Percentiles rank a stretch among this genome's conserved stretches.
These are phyloP conservation scores for Lablab purpureus DNA, from an alignment of 306 rosid species.

Conservation along the genomic window DNA sequence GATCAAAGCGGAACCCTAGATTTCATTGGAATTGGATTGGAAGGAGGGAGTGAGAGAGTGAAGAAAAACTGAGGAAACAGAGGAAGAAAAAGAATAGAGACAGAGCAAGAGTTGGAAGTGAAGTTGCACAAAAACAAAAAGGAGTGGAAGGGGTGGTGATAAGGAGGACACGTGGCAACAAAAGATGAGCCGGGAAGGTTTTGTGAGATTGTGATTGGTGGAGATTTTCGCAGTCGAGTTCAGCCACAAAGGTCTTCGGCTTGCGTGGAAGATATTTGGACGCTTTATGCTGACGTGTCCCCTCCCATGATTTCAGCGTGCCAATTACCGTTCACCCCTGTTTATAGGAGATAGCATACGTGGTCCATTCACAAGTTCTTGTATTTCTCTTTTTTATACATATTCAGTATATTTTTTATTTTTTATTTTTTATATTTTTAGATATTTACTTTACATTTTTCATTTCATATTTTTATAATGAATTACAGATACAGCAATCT, in stretches of 20 bases:
- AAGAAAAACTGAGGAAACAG: background rate
- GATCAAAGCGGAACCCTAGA: conserved; percentile 49
- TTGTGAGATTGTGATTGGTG: conserved; percentile 60
- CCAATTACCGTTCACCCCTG: background rate
- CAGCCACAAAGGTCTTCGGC: conserved; percentile 48
- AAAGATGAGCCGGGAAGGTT: conserved; percentile 54
- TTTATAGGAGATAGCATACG: background rate
- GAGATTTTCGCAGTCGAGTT: conserved; percentile 32
- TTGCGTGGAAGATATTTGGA: conserved; percentile 38
- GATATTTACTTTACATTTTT: too few species aligned
- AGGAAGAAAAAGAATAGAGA: background rate
- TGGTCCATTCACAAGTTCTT: too few species aligned
- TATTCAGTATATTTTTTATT: too few species aligned
- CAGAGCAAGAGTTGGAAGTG: background rate
- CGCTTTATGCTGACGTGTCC: conserved; percentile 52
- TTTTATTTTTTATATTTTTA: too few species aligned
- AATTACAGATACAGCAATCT: too few species aligned
- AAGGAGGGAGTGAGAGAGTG: background rate
- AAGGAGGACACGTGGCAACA: conserved; percentile 71
- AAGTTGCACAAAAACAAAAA: background rate
- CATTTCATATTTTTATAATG: too few species aligned
- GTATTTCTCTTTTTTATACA: too few species aligned
- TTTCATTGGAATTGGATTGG: conserved; percentile 47
- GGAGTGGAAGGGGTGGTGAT: conserved; percentile 46
- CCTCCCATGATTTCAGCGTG: background rate